Percentiles rank a stretch among this genome's conserved stretches.
These are phyloP conservation scores for Cyberlindnera amylophila DNA, from an alignment of 805 yeast genomes.

Conservation along the genomic window DNA sequence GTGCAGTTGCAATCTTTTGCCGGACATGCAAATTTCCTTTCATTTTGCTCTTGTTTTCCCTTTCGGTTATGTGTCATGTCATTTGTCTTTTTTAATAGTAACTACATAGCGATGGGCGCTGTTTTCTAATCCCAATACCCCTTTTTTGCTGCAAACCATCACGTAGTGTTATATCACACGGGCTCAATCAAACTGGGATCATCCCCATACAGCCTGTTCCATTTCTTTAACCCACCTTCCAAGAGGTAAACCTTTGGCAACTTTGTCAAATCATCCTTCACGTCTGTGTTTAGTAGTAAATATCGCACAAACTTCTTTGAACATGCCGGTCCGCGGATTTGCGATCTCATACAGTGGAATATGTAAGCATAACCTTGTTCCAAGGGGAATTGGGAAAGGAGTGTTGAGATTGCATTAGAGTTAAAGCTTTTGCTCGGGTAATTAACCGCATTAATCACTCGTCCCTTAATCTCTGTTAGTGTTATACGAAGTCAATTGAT, in stretches of 20 bases:
- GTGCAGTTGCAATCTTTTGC: too few species aligned
- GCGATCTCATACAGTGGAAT: conserved; percentile 27
- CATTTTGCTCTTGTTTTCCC: too few species aligned
- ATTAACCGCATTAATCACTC: conserved; percentile 12
- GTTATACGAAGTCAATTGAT: too few species aligned
- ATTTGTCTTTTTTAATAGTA: too few species aligned
- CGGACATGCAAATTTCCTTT: too few species aligned
- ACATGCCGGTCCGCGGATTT: conserved; percentile 22
- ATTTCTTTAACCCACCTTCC: conserved; percentile 24
- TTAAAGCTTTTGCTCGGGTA: conserved; percentile 15
- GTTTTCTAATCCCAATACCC: not conserved
- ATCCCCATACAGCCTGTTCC: conserved; percentile 20
- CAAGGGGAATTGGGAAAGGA: conserved; percentile 8
- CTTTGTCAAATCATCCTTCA: conserved; percentile 3
- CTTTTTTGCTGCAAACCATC: too few species aligned
- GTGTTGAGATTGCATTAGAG: not conserved
- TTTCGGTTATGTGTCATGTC: too few species aligned
- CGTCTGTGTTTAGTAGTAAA: conserved; percentile 2
- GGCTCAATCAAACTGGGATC: conserved; percentile 11
- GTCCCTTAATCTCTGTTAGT: not conserved
- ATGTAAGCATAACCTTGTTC: conserved; percentile 6
- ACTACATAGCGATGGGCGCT: not conserved
- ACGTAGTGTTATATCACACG: not conserved
- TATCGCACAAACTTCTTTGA: conserved; percentile 12
- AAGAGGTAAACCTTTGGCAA: conserved; percentile 18